Evolutionary conservation across 2,329 filamentous ascomycete species (phyloP), one percentile per base, ranked within the genome.

Genomic region (Diaporthe batatas): DNA sequence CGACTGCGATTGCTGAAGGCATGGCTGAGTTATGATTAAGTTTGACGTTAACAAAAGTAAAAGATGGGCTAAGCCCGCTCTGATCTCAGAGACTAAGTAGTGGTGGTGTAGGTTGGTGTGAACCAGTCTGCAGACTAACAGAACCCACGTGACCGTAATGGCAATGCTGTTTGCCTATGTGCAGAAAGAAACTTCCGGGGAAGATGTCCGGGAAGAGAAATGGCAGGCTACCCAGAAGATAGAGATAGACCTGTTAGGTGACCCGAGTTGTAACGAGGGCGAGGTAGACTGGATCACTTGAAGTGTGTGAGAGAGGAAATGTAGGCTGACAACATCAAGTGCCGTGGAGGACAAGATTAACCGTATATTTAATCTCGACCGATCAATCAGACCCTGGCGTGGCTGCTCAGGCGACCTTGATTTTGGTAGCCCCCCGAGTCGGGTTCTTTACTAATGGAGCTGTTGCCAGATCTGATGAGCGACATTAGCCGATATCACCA

Each of bases 401-500:
- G 23, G 10, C 32, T 39, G 62, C 62, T 67, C 62, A 53, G 62
- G 47, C 62, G 47, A 67, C 62, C 62, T 39, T 53, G 32, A 1
- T 67, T 65, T 67, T 67, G 23, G 62, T 21, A 34, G 62, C n/a
- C n/a, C n/a, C n/a, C n/a, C n/a, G n/a, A n/a, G n/a, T n/a, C n/a
- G n/a, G n/a, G n/a, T 53, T 67, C 62, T 51, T 51, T 51, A 65
- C 62, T 67, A 67, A 67, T 67, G 32, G 62, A 36, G 47, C 18
- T 23, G 18, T 53, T 51, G 25, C 62, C 47, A 53, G 47, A 67
- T 67, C 47, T 53, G 62, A 67, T 34, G 62, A 67, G 47, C 36
- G 62, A 25, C 32, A 67, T 67, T 67, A 67, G 62, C 62, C 62
- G 62, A 67, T 67, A 67, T 67, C 62, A 67, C 47, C 62, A 39